Evolutionary conservation across 768 basidiomycete genomes (phyloP), one percentile per base, ranked within the genome.

Genomic region (Dendrothele bispora): DNA sequence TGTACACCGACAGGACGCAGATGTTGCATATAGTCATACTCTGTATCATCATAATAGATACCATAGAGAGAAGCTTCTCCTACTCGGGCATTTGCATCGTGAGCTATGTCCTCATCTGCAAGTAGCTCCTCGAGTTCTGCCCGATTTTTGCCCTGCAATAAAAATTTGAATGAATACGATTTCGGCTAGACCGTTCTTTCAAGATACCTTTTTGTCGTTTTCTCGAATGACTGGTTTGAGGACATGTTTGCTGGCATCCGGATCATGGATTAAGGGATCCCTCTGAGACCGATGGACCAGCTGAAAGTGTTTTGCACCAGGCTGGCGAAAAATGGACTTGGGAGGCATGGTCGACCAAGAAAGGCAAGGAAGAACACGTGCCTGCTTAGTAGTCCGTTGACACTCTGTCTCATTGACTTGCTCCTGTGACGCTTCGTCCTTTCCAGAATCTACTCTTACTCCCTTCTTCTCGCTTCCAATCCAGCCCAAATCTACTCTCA

Each of bases 11-110:
- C 82, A 2, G 79, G 57, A 11, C 91, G 86, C 36, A 99, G 80
- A 68, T 99, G 97, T 64, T 95, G 88, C 90, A 98, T 93, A 72
- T 99, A 99, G 67, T 99, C 91, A 72, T 99, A 99, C 50, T 93
- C 80, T 5, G 91, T 87, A 61, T 99, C 95, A 69, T 98, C 94
- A 68, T 82, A 98, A 69, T 91, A 91, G 61, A 99, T 70, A 3
- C 94, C 97, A 64, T 98, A 95, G 7, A 82, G 62, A 5, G 88
- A 73, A 0, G 97, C 97, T 70, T 98, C 91, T 48, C 95, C 97
- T 41, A 87, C 74, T 52, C 86, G 87, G 21, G 67, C 57, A 44
- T 75, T 71, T 12, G 58, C 59, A 45, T 79, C 79, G 30, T 72
- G 75, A 14, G 65, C 67, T 38, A 80, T 59, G 21, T 80, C 76